Evolutionary conservation across 2,329 filamentous ascomycete species (phyloP).

Genomic region (Blumeria hordei): DNA sequence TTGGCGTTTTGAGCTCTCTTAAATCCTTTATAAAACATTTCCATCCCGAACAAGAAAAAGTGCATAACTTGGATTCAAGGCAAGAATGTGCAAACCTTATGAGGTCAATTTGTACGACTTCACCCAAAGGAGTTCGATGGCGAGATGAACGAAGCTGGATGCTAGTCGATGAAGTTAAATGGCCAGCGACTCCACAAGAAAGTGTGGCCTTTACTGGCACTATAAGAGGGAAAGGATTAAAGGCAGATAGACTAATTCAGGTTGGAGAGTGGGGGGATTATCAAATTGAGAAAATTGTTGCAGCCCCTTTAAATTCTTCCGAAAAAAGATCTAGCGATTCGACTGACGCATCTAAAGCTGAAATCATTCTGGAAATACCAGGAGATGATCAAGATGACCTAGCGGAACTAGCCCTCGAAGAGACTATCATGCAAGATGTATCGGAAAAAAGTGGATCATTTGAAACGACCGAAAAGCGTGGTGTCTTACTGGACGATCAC

Average conservation of each 20-base stretch:
- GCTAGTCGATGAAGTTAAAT: conserved; percentile 61
- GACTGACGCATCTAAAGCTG: conserved; percentile 32
- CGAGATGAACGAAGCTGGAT: conserved; percentile 91
- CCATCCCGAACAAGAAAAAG: conserved; percentile 75
- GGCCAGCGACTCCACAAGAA: conserved; percentile 34
- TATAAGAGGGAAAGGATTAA: conserved; percentile 64
- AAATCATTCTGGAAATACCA: conserved; percentile 43
- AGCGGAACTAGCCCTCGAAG: conserved; percentile 65
- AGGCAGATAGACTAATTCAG: conserved; percentile 73
- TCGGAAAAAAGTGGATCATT: conserved; percentile 24
- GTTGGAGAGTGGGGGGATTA: conserved; percentile 87
- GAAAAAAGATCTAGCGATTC: conserved; percentile 42
- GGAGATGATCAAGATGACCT: conserved; percentile 64
- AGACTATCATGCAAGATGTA: conserved; percentile 51
- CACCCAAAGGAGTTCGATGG: conserved; percentile 87
- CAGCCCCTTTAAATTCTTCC: conserved; percentile 40
- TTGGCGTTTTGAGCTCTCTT: conserved; percentile 55
- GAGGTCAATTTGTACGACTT: conserved; percentile 72
- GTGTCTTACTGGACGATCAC: conserved; percentile 83
- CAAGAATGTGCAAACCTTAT: conserved; percentile 84
- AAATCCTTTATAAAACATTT: conserved; percentile 89
- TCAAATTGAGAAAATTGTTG: conserved; percentile 71
- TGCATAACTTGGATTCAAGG: conserved; percentile 67
- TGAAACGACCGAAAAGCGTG: conserved; percentile 37
- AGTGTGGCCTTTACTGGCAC: conserved; percentile 60